Percentiles rank a stretch among this genome's conserved stretches.
These are phyloP conservation scores for Olyra latifolia DNA, from an alignment of 176 grass and related monocot species.

Conservation along the genomic window DNA sequence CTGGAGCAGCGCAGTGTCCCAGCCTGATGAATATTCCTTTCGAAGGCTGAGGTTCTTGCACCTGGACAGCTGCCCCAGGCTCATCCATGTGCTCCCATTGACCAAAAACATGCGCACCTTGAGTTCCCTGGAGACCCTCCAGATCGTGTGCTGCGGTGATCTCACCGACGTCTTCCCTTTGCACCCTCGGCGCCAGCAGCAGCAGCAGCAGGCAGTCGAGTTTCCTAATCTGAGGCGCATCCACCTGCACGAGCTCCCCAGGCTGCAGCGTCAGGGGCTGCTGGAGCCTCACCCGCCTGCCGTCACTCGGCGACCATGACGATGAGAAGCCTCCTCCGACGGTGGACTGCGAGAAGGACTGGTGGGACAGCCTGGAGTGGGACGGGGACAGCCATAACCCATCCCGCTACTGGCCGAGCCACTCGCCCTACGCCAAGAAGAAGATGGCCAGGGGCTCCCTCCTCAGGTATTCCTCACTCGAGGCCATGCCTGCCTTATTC, in stretches of 20 bases:
- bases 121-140: neutral
- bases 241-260: conserved; percentile 17
- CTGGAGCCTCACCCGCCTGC: conserved; percentile 31
- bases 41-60: neutral
- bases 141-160: conserved; percentile 9
- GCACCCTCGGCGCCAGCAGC: neutral
- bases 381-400: neutral
- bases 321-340: too few species aligned
- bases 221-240: neutral
- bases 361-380: conserved; percentile 17
- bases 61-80: neutral
- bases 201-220: neutral
- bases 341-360: conserved; percentile 36
- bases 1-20: neutral
- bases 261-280: conserved; percentile 14
- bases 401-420: neutral
- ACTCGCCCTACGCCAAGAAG: conserved; percentile 9
- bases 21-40: fast-evolving
- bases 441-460: neutral
- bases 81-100: neutral
- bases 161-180: neutral
- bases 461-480: neutral
- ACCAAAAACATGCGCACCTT: neutral
- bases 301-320: fast-evolving
- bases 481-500: neutral